Percentiles rank a stretch among this genome's conserved stretches.
These are phyloP conservation scores for Asterella californica DNA, from an alignment of 225 moss, liverwort and hornwort species.

Conservation along the genomic window DNA sequence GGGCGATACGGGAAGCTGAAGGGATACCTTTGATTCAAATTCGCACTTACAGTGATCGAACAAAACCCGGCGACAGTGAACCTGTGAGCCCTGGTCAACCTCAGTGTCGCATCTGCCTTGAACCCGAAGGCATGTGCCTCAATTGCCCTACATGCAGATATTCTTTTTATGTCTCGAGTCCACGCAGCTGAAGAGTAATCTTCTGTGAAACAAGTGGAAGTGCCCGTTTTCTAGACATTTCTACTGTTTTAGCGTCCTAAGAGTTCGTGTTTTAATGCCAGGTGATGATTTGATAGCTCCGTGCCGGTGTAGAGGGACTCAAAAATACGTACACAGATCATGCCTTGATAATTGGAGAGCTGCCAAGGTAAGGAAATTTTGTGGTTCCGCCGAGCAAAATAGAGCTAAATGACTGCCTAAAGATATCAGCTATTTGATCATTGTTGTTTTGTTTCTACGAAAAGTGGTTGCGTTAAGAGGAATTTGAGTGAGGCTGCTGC, in stretches of 20 bases:
- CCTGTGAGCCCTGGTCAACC: slow-evolving; percentile 58
- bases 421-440: background rate
- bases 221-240: background rate
- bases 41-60: slow-evolving; percentile 30
- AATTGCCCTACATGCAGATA: slow-evolving; percentile 1
- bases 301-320: slow-evolving; percentile 82
- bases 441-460: background rate
- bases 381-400: background rate
- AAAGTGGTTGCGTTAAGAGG: background rate
- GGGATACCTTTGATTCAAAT: slow-evolving; percentile 68
- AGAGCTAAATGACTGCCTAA: background rate
- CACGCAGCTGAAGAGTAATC: background rate
- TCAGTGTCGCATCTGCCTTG: slow-evolving; percentile 85
- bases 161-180: background rate
- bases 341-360: slow-evolving; percentile 94
- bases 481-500: background rate
- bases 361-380: slow-evolving; percentile 52
- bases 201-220: background rate
- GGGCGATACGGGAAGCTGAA: slow-evolving; percentile 34
- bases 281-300: slow-evolving; percentile 85
- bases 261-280: slow-evolving; percentile 30
- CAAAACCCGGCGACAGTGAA: slow-evolving; percentile 49
- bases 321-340: slow-evolving; percentile 79
- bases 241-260: background rate
- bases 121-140: slow-evolving; percentile 55